phyloP scores from a whole-genome alignment of 2,329 filamentous ascomycete species.

The Aureobasidium leucospermi region DNA sequence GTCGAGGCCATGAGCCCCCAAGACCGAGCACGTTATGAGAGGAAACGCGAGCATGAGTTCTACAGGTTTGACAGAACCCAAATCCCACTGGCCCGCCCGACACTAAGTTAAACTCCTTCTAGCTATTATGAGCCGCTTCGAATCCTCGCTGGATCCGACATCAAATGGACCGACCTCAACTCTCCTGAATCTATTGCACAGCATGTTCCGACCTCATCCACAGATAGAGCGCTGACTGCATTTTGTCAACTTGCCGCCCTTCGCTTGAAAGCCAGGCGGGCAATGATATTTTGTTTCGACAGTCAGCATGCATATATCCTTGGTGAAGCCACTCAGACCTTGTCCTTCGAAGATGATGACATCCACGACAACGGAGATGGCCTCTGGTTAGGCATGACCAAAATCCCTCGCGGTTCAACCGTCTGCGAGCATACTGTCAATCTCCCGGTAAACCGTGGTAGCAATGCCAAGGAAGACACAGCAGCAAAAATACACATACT shows the following conservation, averaged over 20 bases:
- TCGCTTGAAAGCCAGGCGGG: slow-evolving; percentile 29
- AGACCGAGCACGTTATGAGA: slow-evolving; percentile 12
- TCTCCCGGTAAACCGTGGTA: slow-evolving; percentile 18
- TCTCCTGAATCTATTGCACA: slow-evolving; percentile 4
- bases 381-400: slow-evolving; percentile 29
- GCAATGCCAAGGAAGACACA: slow-evolving; percentile 21
- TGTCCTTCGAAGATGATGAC: slow-evolving; percentile 30
- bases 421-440: slow-evolving; percentile 26
- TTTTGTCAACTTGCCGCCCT: slow-evolving; percentile 31
- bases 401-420: slow-evolving; percentile 28
- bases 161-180: slow-evolving; percentile 14
- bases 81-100: slow-evolving; percentile 20
- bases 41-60: slow-evolving; percentile 19
- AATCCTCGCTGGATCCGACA: slow-evolving; percentile 15
- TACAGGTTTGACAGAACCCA: slow-evolving; percentile 18
- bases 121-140: slow-evolving; percentile 20
- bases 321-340: slow-evolving; percentile 42
- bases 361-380: slow-evolving; percentile 28
- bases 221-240: slow-evolving; percentile 29
- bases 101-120: slow-evolving; percentile 21
- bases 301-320: slow-evolving; percentile 43
- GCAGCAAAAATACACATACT: slow-evolving; percentile 22
- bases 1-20: slow-evolving; percentile 6
- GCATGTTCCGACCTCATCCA: slow-evolving; percentile 13
- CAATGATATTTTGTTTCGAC: slow-evolving; percentile 41